Conservation (phyloP, 2,329 filamentous ascomycete species). For the Penicillium brevicompactum region DNA sequence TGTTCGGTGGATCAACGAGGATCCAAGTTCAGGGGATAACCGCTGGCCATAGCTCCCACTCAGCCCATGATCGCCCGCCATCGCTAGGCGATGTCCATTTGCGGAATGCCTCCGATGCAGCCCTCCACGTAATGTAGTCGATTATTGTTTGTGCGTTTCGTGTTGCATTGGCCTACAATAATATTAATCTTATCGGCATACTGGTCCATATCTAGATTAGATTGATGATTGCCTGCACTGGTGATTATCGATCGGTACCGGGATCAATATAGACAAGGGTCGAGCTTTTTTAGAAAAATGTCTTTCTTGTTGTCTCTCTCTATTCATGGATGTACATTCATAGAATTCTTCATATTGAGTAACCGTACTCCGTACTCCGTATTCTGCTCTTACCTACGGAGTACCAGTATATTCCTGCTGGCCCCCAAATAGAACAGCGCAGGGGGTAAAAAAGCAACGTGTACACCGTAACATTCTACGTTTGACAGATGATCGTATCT, state of each 20-base stretch:
- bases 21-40: slow-evolving; percentile 22
- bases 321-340: background rate
- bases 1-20: slow-evolving; percentile 16
- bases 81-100: slow-evolving; percentile 17
- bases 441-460: background rate
- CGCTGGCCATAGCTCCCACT: slow-evolving; percentile 32
- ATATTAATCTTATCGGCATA: background rate
- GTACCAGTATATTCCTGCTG: background rate
- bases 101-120: slow-evolving; percentile 19
- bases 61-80: slow-evolving; percentile 11
- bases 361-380: too few species aligned
- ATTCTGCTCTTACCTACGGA: too few species aligned
- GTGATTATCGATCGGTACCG: background rate
- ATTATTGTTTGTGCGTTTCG: background rate
- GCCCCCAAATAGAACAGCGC: background rate
- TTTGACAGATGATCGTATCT: background rate
- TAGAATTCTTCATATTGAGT: background rate
- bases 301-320: background rate
- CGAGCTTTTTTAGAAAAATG: background rate
- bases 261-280: background rate
- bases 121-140: slow-evolving; percentile 3
- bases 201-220: slow-evolving; percentile 5
- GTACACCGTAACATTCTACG: background rate
- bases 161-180: background rate
- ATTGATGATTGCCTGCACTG: background rate